Evolutionary conservation across 2,329 filamentous ascomycete species (phyloP), one percentile per base, ranked within the genome.

Genomic region (Colletotrichum tabaci): DNA sequence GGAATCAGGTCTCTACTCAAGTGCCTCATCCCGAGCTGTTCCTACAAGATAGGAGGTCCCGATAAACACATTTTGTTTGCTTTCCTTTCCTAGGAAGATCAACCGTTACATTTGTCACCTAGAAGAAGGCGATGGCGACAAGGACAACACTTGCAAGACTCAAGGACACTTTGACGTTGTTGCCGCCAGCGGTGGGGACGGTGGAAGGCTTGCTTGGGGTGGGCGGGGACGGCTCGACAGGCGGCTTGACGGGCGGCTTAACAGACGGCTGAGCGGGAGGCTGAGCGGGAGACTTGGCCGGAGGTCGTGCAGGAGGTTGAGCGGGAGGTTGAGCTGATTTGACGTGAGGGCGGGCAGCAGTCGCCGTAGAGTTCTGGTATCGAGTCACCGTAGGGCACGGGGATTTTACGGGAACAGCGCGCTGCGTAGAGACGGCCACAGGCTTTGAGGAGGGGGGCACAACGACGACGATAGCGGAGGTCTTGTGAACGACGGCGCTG

Each of bases 141-240:
- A 63, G 44, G 4, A 66, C 60, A 26, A 57, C 26, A 40, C 55
- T 57, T 7, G 35, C 55, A 18, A 73, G 70, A 55, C 53, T 66
- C 42, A 69, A 52, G 8, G 63, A 18, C 21, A 58, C 61, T 53
- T 74, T 49, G 57, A 66, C 15, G 58, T 44, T 65, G 66, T 49
- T 61, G 60, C 71, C 63, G 21, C 53, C 58, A 6, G 71, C 72
- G 40, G 56, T 61, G 30, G 38, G 30, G n/a, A 74, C 73, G 13
- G 40, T 65, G 35, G 60, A 35, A 5, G 71, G 71, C 12, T 13
- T 26, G 52, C 46, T 35, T 15, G 44, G 26, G 38, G 42, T 55
- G 53, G 47, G n/a, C 40, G 67, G 49, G 2, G 62, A 56, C 38
- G 44, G 21, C 23, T 64, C 42, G 18, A 53, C 9, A 3, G 68